These are phyloP conservation scores for Thermothielavioides terrestris DNA, from an alignment of 495 filamentous ascomycete species.

Conservation along the genomic window DNA sequence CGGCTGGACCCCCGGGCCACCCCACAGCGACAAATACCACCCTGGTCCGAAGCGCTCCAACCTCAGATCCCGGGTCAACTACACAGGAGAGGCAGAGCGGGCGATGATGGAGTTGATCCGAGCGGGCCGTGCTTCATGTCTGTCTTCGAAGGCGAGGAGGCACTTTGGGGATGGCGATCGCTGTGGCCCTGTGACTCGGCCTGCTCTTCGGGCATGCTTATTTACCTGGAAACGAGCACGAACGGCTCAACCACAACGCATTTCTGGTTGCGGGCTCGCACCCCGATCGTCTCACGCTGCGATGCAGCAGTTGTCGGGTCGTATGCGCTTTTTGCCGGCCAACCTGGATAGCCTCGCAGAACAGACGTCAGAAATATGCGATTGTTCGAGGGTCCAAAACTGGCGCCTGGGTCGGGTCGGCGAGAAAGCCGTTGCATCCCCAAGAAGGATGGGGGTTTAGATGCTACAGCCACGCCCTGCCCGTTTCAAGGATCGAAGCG, in stretches of 20 bases:
- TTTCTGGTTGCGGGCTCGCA: too few species aligned
- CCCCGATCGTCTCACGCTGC: neutral
- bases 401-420: too few species aligned
- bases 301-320: neutral
- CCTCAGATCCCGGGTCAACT: slow-evolving; percentile 18
- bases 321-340: neutral
- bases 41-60: slow-evolving; percentile 13
- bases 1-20: neutral
- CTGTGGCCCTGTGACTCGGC: too few species aligned
- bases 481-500: neutral
- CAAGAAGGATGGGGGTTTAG: too few species aligned
- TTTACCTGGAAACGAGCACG: too few species aligned
- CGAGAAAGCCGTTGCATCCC: too few species aligned
- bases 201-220: too few species aligned
- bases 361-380: slow-evolving; percentile 7
- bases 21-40: slow-evolving; percentile 5
- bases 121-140: neutral
- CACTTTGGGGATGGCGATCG: too few species aligned
- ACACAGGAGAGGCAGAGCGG: too few species aligned
- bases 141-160: too few species aligned
- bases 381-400: neutral
- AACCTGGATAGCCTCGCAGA: neutral
- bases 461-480: neutral
- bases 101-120: neutral
- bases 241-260: too few species aligned